Base-by-base conservation (phyloP, 1,284 basidiomycete species). In the Sphagnurus paluster region DNA sequence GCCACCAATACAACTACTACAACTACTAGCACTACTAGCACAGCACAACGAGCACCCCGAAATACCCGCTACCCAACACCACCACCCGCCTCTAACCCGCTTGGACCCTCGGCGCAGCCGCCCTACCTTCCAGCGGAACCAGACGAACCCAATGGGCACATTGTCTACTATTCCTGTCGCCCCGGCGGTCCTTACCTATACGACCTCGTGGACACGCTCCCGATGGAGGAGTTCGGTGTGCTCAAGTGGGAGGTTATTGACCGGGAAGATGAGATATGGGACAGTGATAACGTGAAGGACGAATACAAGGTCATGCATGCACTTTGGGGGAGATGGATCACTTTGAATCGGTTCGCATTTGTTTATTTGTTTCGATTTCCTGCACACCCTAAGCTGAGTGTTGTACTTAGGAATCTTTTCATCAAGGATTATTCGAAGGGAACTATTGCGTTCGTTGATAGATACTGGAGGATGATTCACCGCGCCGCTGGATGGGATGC, bases 271-370 rank as follows among this genome's bases (percentile, higher is more conserved):
- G 84, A 87, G 52, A 70, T 89, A 0, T 87, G 79, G 49, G 82
- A 87, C 49, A 65, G 75, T 33, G 80, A 84, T 50, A 79, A 85
- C 55, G 65, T 87, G 4, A 67, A 71, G 21, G 85, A 87, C 50
- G 84, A 88, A 49, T 78, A 84, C 50, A 90, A 89, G 59, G 79
- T 87, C 4, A 83, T 90, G 70, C 76, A 81, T 46, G 84, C 85
- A 2, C 64, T 90, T 6, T 89, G 87, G 87, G 76, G 70, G 16
- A 62, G 87, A 45, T 90, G 85, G 86, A 84, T 87, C 2, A 64
- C 81, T 41, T 62, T 83, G 26, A 75, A 87, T 55, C 64, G 79
- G 85, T 84, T n/a, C n/a, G 44, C 49, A 70, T 46, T 36, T 17
- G 19, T 39, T 21, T 29, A 38, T 39, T 17, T 20, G n/a, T 9